Conservation (phyloP, 1,139 yeast genomes). For the Candida smagusa region DNA sequence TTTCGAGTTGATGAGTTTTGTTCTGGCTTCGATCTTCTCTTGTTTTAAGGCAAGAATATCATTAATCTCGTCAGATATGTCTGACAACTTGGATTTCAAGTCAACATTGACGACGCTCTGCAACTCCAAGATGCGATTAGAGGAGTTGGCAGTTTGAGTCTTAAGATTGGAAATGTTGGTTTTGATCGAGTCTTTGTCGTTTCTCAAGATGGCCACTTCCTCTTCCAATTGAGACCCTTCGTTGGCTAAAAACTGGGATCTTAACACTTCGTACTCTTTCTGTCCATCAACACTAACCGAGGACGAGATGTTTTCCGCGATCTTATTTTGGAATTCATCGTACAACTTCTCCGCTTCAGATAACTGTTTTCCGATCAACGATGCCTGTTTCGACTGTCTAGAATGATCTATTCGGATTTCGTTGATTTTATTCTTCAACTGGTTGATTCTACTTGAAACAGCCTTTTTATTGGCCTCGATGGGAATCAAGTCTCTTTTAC, state of each 20-base stretch:
- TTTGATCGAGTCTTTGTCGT: constrained; percentile 43
- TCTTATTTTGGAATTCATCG: constrained; percentile 39
- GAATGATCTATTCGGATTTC: constrained; percentile 51
- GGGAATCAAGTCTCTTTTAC: constrained; percentile 54
- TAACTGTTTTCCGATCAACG: constrained; percentile 46
- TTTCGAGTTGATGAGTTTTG: constrained; percentile 40
- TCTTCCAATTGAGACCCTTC: constrained; percentile 63
- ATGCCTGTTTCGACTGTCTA: constrained; percentile 47
- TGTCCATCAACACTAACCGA: constrained; percentile 50
- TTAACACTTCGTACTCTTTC: constrained; percentile 57
- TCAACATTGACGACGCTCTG: constrained; percentile 31
- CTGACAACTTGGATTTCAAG: constrained; percentile 29
- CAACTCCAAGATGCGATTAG: constrained; percentile 35
- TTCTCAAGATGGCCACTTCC: constrained; percentile 38
- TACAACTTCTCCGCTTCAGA: constrained; percentile 42
- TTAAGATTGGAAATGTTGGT: constrained; percentile 38
- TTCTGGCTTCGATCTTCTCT: constrained; percentile 41
- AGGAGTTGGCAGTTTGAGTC: constrained; percentile 43
- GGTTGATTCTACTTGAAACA: constrained; percentile 43
- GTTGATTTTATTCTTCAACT: constrained; percentile 49
- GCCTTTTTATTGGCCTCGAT: constrained; percentile 52
- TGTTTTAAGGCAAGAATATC: constrained; percentile 33
- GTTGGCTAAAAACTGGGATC: constrained; percentile 52
- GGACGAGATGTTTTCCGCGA: constrained; percentile 23
- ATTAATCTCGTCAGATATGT: constrained; percentile 29